Evolutionary conservation across 192 early-diverging fungal species (phyloP).

Genomic region (Gigaspora rosea): DNA sequence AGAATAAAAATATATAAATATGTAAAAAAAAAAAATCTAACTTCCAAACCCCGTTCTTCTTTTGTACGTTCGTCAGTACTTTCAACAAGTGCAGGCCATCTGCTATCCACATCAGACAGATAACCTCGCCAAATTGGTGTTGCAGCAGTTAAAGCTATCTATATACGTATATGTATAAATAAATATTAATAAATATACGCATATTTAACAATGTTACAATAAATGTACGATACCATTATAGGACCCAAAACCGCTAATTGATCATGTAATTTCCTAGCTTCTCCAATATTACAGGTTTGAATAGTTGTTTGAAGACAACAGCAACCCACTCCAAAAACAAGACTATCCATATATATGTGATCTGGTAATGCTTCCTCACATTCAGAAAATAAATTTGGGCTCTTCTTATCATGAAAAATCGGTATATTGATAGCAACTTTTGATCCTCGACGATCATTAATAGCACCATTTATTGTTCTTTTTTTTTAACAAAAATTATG

Average conservation of each 20-base stretch:
- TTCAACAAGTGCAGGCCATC: constrained; percentile 95
- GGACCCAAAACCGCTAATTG: constrained; percentile 89
- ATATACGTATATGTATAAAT: background rate
- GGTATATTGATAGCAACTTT: constrained; percentile 98
- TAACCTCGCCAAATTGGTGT: constrained; percentile 94
- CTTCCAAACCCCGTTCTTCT: constrained; percentile 85
- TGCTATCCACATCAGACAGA: constrained; percentile 92
- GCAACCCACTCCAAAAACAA: constrained; percentile 99
- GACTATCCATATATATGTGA: constrained; percentile 97
- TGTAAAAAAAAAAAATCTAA: constrained; percentile 21
- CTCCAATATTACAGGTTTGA: constrained; percentile 66
- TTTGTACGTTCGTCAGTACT: constrained; percentile 91
- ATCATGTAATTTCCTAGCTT: constrained; percentile 81
- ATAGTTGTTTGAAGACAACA: constrained; percentile 98
- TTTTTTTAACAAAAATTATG: background rate
- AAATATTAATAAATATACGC: too few species aligned
- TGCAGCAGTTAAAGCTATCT: constrained; percentile 88
- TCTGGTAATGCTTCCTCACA: constrained; percentile 78
- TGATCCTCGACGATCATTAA: constrained; percentile 86
- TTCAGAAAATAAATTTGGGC: constrained; percentile 84
- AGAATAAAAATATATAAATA: too few species aligned
- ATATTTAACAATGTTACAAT: too few species aligned
- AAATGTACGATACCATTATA: constrained; percentile 63
- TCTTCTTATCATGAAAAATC: constrained; percentile 89
- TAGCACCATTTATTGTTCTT: constrained; percentile 88